Base-by-base conservation (phyloP, 352 stramenopile species). In the Globisporangium takayamanum region DNA sequence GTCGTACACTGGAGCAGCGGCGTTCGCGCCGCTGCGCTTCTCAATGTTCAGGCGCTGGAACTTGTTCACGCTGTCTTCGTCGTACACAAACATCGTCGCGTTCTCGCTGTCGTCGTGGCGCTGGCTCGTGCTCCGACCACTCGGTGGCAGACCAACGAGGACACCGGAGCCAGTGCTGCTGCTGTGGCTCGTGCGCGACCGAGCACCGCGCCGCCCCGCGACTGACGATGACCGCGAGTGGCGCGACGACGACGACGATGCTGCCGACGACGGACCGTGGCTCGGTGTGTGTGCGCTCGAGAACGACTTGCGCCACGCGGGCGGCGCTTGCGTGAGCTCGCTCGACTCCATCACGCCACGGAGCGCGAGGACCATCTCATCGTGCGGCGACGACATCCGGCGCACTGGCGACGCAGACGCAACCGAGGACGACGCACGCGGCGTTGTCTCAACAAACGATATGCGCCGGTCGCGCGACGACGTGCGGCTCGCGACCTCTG, bases 281-380 rank as follows among this genome's bases (percentile, higher is more conserved):
- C 36, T 57, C 26, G 20, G 37, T 8, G 28, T 51, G 28, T 56
- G 52, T 11, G 25, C 46, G 10, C 50, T 58, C 41, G 57, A 63
- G 50, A 54, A 53, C 41, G 57, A 63, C 15, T 55, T 53, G 48
- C 61, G 55, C 54, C 74, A 74, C 1, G 54, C 59, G 10, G 75
- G 71, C 2, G 69, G 72, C 11, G 55, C 20, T n/a, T 73, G 76
- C 4, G 74, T 78, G 7, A 88, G 64, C 47, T 91, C 80, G 16
- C 73, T 84, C 15, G 80, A 87, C 62, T 85, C 88, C 80, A 91
- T 91, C 12, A 91, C 76, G 15, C 80, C 79, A 30, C 70, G 76
- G 11, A 91, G 56, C 56, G 73, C 74, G 1, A 67, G 69, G 0
- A 91, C 67, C 45, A 88, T 72, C 28, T 87, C 3, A 74, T 81